phyloP scores from a whole-genome alignment of 306 rosid genomes.

The Rosa multiflora region DNA sequence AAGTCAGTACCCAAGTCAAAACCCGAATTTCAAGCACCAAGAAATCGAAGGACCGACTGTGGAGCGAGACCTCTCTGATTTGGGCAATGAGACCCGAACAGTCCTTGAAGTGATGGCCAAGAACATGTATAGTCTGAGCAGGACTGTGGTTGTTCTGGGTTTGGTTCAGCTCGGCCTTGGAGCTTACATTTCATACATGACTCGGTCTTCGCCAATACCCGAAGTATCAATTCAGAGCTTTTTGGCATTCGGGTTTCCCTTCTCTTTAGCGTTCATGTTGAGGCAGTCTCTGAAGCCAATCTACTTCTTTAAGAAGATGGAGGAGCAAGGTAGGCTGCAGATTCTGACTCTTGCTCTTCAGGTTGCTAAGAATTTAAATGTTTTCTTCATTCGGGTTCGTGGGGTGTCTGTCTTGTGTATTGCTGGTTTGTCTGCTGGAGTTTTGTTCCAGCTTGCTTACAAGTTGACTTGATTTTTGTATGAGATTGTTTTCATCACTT shows the following conservation, averaged over 20 bases:
- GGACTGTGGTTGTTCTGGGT: slow-evolving; percentile 51
- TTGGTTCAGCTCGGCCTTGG: slow-evolving; percentile 66
- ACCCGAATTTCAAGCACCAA: slow-evolving; percentile 76
- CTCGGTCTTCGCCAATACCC: slow-evolving; percentile 32
- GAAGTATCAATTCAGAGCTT: slow-evolving; percentile 68
- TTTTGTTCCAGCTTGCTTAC: slow-evolving; percentile 39
- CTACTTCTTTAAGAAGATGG: slow-evolving; percentile 63
- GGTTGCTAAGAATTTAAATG: slow-evolving; percentile 58
- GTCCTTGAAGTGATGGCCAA: slow-evolving; percentile 55
- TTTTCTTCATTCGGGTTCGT: slow-evolving; percentile 51
- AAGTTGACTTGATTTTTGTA: slow-evolving; percentile 29
- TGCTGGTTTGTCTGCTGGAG: slow-evolving; percentile 49
- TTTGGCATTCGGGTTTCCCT: slow-evolving; percentile 71
- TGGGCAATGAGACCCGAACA: slow-evolving; percentile 67
- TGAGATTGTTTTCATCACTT: neutral
- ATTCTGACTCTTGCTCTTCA: slow-evolving; percentile 64
- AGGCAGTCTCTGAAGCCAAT: slow-evolving; percentile 63
- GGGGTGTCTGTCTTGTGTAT: slow-evolving; percentile 50
- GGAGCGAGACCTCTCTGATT: slow-evolving; percentile 63
- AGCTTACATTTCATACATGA: slow-evolving; percentile 62
- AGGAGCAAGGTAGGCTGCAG: slow-evolving; percentile 65
- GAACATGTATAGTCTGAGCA: slow-evolving; percentile 59
- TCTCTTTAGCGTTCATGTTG: slow-evolving; percentile 67
- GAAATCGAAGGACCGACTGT: slow-evolving; percentile 96
- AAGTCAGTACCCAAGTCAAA: slow-evolving; percentile 55